Evolutionary conservation across 257 asterid genomes (phyloP), one percentile per base, ranked within the genome.

Genomic region (Solanum rostratum): DNA sequence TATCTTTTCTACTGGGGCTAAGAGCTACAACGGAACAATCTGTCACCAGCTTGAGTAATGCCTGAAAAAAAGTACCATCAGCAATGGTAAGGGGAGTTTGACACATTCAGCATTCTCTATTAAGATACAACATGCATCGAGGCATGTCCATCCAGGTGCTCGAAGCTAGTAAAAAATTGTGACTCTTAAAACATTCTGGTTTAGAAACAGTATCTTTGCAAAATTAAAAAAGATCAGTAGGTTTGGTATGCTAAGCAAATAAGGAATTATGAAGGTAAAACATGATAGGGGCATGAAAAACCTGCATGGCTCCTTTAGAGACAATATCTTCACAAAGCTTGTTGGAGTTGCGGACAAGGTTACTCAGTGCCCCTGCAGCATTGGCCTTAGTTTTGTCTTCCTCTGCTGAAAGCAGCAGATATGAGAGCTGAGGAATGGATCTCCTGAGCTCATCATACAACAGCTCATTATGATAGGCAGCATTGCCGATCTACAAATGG

Each of bases 331-430:
- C 98, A 65, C 99, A 95, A 57, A 97, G 98, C 86, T 90, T 95
- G 91, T 88, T 92, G 86, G 99, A 97, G 90, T 97, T 95, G 81
- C 98, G 98, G 54, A 97, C 99, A 9, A 97, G 95, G 86, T 97
- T 95, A 86, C 99, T 97, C 69, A 97, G 93, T 84, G 99, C 99
- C 84, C 99, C 99, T 3, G 99, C 99, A 81, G 99, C 99, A 85
- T 97, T 97, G 83, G 98, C 97, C 89, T 95, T 97, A 20, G 99
- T 97, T 90, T 97, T 97, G 87, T 97, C 98, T 89, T 97, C 99
- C 91, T 92, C 98, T 24, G 91, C 90, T 10, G 98, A 92, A 84
- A 94, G 89, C 88, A 97, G 91, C 90, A 97, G 84, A 80, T 83
- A 90, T 68, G 89, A 90, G 54, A 97, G 95, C 92, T 93, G 98